Conservation (phyloP, 116 monocot genomes). For the Papilionanthe hybrid region DNA sequence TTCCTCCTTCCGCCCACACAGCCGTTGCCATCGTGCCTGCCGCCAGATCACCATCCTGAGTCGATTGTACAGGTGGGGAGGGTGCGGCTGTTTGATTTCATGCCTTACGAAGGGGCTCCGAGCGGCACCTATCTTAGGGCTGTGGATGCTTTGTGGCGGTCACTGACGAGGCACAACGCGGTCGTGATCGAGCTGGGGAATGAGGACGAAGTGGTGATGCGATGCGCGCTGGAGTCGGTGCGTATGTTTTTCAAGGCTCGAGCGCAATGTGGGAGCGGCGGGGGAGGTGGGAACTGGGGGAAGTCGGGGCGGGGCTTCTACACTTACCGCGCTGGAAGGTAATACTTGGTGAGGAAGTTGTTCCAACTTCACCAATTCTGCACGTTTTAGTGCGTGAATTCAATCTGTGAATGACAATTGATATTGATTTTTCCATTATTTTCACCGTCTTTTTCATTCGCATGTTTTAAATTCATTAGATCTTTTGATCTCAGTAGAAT, state of each 20-base stretch:
- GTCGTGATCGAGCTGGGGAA: conserved; percentile 59
- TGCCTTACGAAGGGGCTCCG: conserved; percentile 66
- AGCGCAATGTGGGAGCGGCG: conserved; percentile 20
- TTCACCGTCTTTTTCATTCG: too few species aligned
- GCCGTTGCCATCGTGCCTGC: conserved; percentile 1
- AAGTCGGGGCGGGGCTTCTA: conserved; percentile 34
- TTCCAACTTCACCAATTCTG: neutral
- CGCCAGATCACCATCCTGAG: neutral
- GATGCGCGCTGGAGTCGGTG: conserved; percentile 74
- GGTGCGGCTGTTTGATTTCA: conserved; percentile 56
- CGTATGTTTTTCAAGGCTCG: conserved; percentile 66
- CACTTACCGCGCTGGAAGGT: conserved; percentile 78
- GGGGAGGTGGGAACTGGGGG: conserved; percentile 11
- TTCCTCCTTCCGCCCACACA: conserved; percentile 19
- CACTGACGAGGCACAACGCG: conserved; percentile 73
- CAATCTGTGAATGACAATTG: neutral
- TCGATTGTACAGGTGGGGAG: conserved; percentile 14
- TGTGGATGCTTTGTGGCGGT: conserved; percentile 58
- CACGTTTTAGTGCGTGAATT: neutral
- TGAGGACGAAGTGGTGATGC: conserved; percentile 52
- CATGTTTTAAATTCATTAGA: too few species aligned
- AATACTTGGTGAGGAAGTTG: neutral
- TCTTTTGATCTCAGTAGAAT: too few species aligned
- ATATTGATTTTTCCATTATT: neutral
- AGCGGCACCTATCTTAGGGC: conserved; percentile 34